A percentile compares a stretch with the other conserved stretches of the same genome.
Evolutionary conservation across 306 rosid genomes (phyloP).

Genomic region (Crotalaria pallida): DNA sequence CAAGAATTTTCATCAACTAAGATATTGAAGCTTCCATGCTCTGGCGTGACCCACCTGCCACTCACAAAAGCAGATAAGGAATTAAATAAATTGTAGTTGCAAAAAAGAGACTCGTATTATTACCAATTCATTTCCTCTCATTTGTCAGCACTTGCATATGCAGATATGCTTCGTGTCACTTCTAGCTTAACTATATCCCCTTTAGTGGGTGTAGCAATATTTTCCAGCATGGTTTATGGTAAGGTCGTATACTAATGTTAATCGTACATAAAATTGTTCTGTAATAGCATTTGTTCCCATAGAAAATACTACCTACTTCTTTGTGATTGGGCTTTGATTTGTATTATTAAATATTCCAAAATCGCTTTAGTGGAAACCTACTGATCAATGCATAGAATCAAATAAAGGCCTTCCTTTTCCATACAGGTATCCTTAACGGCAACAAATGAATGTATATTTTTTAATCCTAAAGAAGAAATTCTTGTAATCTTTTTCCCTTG

Average conservation of each 20-base stretch:
- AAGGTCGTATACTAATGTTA: slow-evolving; percentile 2
- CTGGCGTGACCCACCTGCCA: slow-evolving; percentile 5
- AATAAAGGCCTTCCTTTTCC: slow-evolving; percentile 21
- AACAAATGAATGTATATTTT: slow-evolving; percentile 30
- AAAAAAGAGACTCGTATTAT: slow-evolving; percentile 41
- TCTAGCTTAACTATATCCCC: slow-evolving; percentile 4
- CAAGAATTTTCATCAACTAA: slow-evolving; percentile 19
- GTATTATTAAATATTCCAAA: slow-evolving; percentile 20
- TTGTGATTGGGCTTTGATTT: slow-evolving; percentile 37
- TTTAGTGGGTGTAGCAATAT: slow-evolving; percentile 28
- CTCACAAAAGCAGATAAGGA: slow-evolving; percentile 32
- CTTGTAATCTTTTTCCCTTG: slow-evolving; percentile 2
- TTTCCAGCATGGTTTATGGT: slow-evolving; percentile 20
- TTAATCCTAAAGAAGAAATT: slow-evolving; percentile 2
- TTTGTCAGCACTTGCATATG: slow-evolving; percentile 48
- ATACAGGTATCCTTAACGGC: slow-evolving; percentile 60
- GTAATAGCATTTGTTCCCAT: slow-evolving; percentile 15
- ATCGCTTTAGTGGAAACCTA: slow-evolving; percentile 43
- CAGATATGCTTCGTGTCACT: slow-evolving; percentile 19
- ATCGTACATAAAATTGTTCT: slow-evolving; percentile 25
- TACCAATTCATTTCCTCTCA: slow-evolving; percentile 46
- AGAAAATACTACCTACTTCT: slow-evolving; percentile 32
- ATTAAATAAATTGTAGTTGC: slow-evolving; percentile 20
- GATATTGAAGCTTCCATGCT: slow-evolving; percentile 28
- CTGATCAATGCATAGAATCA: slow-evolving; percentile 22